A percentile compares a stretch with the other conserved stretches of the same genome.
Evolutionary conservation across 495 filamentous ascomycete genomes (phyloP).

Genomic region (Polyplosphaeria fusca): DNA sequence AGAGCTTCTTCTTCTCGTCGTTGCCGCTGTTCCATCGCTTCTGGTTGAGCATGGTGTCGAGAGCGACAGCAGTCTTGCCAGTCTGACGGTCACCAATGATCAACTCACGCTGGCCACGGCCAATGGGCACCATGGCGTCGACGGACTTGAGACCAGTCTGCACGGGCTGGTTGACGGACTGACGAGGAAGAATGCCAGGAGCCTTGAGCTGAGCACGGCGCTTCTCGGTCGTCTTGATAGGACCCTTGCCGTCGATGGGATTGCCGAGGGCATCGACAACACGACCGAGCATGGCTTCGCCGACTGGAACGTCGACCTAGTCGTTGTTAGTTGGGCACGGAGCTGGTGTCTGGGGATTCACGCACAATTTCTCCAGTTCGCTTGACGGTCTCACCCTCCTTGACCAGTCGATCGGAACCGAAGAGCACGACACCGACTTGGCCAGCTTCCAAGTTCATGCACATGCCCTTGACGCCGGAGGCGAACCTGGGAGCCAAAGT

Average conservation of each 20-base stretch:
- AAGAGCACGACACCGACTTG: conserved; percentile 99
- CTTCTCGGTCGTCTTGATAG: conserved; percentile 84
- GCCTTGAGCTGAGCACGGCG: conserved; percentile 98
- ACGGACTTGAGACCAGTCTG: conserved; percentile 99
- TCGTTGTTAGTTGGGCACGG: too few relatives aligned
- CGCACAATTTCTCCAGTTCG: conserved; percentile 98
- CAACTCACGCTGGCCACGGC: conserved; percentile 99
- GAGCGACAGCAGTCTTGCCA: conserved; percentile 98
- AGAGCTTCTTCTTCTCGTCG: conserved; percentile 96
- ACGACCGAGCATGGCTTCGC: conserved; percentile 88
- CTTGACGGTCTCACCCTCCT: conserved; percentile 99
- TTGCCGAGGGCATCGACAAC: conserved; percentile 97
- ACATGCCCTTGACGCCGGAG: conserved; percentile 99
- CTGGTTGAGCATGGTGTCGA: conserved; percentile 98
- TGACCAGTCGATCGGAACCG: conserved; percentile 99
- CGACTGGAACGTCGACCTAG: conserved; percentile 96
- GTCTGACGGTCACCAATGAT: conserved; percentile 99
- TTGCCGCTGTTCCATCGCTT: conserved; percentile 88
- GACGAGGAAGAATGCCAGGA: conserved; percentile 94
- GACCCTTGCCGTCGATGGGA: conserved; percentile 99
- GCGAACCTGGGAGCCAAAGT: conserved; percentile 70
- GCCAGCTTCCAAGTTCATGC: conserved; percentile 99
- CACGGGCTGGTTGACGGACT: conserved; percentile 95
- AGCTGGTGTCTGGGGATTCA: too few relatives aligned
- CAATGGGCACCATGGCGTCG: conserved; percentile 99